phyloP scores from a whole-genome alignment of 371 early-diverging fungal species.

The Mucor lusitanicus region DNA sequence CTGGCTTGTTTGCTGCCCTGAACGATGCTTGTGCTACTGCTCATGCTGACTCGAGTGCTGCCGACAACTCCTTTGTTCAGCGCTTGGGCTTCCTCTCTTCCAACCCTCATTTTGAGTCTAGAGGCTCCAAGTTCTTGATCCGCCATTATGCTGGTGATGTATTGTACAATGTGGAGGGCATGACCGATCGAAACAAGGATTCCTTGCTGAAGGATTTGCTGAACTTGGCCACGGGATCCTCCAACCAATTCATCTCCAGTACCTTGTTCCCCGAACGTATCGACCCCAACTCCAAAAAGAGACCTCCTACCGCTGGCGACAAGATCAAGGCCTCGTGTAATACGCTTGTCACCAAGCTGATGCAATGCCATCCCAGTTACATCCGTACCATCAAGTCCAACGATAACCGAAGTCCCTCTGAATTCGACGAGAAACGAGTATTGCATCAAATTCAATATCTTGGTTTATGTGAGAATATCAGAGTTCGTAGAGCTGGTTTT shows the following conservation, averaged over 20 bases:
- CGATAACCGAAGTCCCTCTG: constrained; percentile 84
- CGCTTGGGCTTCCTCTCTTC: constrained; percentile 67
- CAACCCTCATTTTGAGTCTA: constrained; percentile 81
- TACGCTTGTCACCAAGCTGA: constrained; percentile 87
- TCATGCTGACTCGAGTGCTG: constrained; percentile 88
- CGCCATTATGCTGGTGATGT: constrained; percentile 98
- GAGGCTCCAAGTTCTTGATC: constrained; percentile 79
- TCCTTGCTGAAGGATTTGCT: constrained; percentile 89
- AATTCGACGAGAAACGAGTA: constrained; percentile 90
- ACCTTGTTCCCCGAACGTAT: constrained; percentile 87
- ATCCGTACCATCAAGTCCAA: constrained; percentile 99
- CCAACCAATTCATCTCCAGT: constrained; percentile 66
- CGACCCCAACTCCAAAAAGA: constrained; percentile 85
- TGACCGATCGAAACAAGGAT: constrained; percentile 99
- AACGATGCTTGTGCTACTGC: constrained; percentile 95
- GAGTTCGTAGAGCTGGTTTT: constrained; percentile 96
- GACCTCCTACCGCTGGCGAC: constrained; percentile 85
- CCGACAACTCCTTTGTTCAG: constrained; percentile 86
- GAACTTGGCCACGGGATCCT: constrained; percentile 74
- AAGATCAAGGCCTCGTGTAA: constrained; percentile 79
- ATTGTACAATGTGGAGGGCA: constrained; percentile 90
- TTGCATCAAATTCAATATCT: constrained; percentile 97
- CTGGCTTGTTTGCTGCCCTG: constrained; percentile 91
- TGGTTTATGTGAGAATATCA: constrained; percentile 96
- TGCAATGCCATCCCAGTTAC: constrained; percentile 96